Base-by-base conservation (phyloP, 2,329 filamentous ascomycete genomes). In the Bipolaris zeicola region DNA sequence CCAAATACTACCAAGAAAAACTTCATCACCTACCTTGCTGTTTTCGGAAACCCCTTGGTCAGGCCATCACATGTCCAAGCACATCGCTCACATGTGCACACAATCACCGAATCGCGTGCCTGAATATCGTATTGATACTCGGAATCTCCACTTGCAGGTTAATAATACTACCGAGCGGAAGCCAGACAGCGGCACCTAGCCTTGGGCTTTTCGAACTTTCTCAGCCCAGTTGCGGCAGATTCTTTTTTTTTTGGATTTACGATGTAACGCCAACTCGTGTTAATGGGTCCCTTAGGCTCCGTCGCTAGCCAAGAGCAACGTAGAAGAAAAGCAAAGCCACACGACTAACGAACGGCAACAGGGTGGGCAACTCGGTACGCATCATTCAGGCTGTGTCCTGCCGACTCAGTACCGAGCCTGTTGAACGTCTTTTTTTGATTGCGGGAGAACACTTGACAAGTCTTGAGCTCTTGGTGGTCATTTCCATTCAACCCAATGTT, bases 261-360 rank as follows among this genome's bases (percentile, higher is more conserved):
- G 31, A 55, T 38, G 43, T 38, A 51, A 26, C 37, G 18, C 33
- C 47, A 43, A 55, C 24, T 50, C 43, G 41, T 55, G 47, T 39
- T 45, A 39, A 45, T 33, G 22, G 41, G 28, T 28, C 20, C 26
- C 16, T 42, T 36, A 31, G 37, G 28, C 22, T 33, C 22, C 31
- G 16, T 52, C 16, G 16, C 49, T 44, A 43, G 28, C 49, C 22
- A 41, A 41, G 48, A 52, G 24, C 34, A 55, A 52, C 34, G 36
- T 52, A 46, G 42, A 46, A 42, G 49, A 42, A 50, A 55, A 55
- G 34, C 34, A 55, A 47, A 38, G 37, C 42, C 43, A 56, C 44
- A 43, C 53, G 49, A 43, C 43, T 56, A 43, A 20, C 31, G 33
- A 24, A 20, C 18, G 38, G 33, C 22, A 38, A 37, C n/a, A 36